A percentile compares a stretch with the other conserved stretches of the same genome.
phyloP scores from a whole-genome alignment of 805 yeast genomes.

The Maudiozyma serrabonitensis region DNA sequence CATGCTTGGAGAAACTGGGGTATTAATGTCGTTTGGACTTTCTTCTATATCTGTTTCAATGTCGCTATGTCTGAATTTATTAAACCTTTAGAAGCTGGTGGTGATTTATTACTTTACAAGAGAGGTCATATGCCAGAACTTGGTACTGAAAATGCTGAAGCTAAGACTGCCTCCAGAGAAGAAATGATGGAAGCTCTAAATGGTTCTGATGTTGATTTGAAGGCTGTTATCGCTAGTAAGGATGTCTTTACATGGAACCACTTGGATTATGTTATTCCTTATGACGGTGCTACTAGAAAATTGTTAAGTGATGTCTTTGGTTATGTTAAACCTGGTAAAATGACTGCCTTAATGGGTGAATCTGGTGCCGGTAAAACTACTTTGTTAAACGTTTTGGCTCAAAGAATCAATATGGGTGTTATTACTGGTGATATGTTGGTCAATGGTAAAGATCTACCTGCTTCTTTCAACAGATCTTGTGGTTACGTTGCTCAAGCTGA shows the following conservation, averaged over 20 bases:
- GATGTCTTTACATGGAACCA: conserved; percentile 67
- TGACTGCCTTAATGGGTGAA: conserved; percentile 78
- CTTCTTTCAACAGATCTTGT: conserved; percentile 64
- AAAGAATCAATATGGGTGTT: conserved; percentile 60
- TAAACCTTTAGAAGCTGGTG: conserved; percentile 32
- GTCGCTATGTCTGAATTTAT: conserved; percentile 31
- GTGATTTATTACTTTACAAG: conserved; percentile 35
- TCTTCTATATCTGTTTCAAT: conserved; percentile 28
- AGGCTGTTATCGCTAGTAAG: conserved; percentile 29
- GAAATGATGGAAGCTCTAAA: conserved; percentile 32
- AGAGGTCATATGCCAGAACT: conserved; percentile 34
- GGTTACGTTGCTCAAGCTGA: conserved; percentile 81
- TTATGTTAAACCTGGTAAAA: conserved; percentile 70
- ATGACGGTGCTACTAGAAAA: conserved; percentile 49
- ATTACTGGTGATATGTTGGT: conserved; percentile 66
- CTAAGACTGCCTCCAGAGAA: conserved; percentile 31
- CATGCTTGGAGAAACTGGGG: conserved; percentile 61
- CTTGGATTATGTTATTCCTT: conserved; percentile 54
- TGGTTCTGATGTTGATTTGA: conserved; percentile 26
- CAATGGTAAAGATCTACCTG: conserved; percentile 50
- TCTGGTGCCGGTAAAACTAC: conserved; percentile 87
- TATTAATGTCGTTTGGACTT: conserved; percentile 41
- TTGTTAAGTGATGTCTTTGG: conserved; percentile 51
- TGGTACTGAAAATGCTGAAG: conserved; percentile 29
- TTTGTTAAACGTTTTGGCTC: conserved; percentile 60